Evolutionary conservation across 1,139 yeast species (phyloP), one percentile per base, ranked within the genome.

Genomic region (Ogataea hybrid): DNA sequence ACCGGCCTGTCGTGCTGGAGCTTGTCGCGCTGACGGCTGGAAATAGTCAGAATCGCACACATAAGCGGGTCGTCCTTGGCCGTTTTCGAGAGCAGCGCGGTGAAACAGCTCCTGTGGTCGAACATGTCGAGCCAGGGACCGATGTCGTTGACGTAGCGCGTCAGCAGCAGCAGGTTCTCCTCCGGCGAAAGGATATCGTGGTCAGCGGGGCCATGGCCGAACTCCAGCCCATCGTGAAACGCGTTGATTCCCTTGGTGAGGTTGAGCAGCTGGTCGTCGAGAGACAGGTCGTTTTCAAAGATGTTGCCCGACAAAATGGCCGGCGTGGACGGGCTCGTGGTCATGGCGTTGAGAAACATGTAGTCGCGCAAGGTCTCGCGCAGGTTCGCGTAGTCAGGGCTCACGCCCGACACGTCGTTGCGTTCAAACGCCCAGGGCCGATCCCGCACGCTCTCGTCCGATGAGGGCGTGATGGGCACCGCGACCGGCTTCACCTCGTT

Each of bases 331-430:
- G 49, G 49, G 21, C 41, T 35, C 6, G 49, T 46, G 14, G 49
- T 42, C 28, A 46, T 46, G 17, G 57, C 57, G 28, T 51, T 51
- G 28, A 53, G 40, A 41, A 44, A 50, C 58, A 53, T 53, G 38
- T 49, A 53, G 39, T 53, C 58, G 28, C 56, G 47, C 14, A 53
- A 40, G 2, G 55, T 51, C 33, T 52, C 54, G 18, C 54, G 55
- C 6, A 53, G 29, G 5, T 39, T 46, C 7, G 43, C 44, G 32
- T 46, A 46, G 16, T 43, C 39, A 5, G 46, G 46, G 16, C 43
- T 34, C 28, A 35, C 43, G 21, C 21, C 18, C 15, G 18, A 11
- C 28, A 12, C n/a, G 7, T 18, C 28, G 15, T 28, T 22, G 14
- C 25, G 37, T 11, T 41, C 38, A n/a, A 32, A 22, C 9, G 23